These are phyloP conservation scores for Albatrellus ellisii DNA, from an alignment of 768 basidiomycete genomes.

Conservation along the genomic window DNA sequence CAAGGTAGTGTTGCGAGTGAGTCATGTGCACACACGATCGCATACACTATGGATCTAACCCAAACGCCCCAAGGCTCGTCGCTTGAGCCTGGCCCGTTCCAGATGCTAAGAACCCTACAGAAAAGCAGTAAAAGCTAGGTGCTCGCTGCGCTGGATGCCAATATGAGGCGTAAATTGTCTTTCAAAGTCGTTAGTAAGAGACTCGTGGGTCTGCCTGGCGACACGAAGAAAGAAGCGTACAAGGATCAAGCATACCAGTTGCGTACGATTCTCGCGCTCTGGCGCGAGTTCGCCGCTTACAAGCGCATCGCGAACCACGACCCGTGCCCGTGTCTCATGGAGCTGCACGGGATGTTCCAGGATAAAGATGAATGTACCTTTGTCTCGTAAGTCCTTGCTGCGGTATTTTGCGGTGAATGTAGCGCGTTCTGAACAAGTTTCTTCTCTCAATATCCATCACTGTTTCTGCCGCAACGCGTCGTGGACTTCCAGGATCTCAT, in stretches of 20 bases:
- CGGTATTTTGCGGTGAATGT: not conserved
- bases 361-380: slow-evolving; percentile 5
- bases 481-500: slow-evolving; percentile 9
- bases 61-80: too few species aligned
- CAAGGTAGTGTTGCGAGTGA: too few species aligned
- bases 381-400: slow-evolving; percentile 9
- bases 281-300: slow-evolving; percentile 13
- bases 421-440: not conserved
- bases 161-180: slow-evolving; percentile 11
- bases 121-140: slow-evolving; percentile 9
- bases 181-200: slow-evolving; percentile 7
- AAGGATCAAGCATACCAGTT: slow-evolving; percentile 8
- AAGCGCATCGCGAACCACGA: slow-evolving; percentile 11
- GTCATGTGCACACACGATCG: too few species aligned
- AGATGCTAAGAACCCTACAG: slow-evolving; percentile 11
- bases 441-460: too few species aligned
- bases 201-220: slow-evolving; percentile 6
- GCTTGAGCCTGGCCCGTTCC: slow-evolving; percentile 12
- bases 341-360: slow-evolving; percentile 13
- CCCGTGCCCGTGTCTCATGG: slow-evolving; percentile 12
- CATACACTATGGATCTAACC: too few species aligned
- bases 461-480: too few species aligned
- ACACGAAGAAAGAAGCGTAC: slow-evolving; percentile 7
- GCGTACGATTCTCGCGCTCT: slow-evolving; percentile 8
- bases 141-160: slow-evolving; percentile 11